These are phyloP conservation scores for Barnettozyma californica DNA, from an alignment of 805 yeast genomes.

Conservation along the genomic window DNA sequence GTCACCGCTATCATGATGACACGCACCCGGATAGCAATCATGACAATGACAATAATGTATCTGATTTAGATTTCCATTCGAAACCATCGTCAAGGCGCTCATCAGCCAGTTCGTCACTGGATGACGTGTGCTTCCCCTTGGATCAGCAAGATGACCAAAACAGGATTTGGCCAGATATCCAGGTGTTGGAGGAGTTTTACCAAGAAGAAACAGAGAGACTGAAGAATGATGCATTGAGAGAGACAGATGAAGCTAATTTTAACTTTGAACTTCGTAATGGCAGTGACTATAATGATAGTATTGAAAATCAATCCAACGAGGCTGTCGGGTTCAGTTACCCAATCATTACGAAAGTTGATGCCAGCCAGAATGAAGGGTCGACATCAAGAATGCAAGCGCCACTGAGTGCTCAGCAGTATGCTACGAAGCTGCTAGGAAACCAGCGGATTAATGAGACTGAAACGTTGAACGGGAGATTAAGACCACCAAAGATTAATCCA, in stretches of 20 bases:
- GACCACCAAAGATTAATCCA: slow-evolving; percentile 73
- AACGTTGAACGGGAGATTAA: slow-evolving; percentile 53
- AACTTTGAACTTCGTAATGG: slow-evolving; percentile 26
- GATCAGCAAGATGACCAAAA: slow-evolving; percentile 22
- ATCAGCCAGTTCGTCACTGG: slow-evolving; percentile 64
- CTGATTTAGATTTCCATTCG: slow-evolving; percentile 32
- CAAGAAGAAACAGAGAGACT: slow-evolving; percentile 55
- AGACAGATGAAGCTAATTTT: slow-evolving; percentile 33
- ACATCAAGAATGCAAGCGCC: slow-evolving; percentile 14
- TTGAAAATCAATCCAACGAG: slow-evolving; percentile 3
- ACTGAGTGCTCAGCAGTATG: slow-evolving; percentile 8
- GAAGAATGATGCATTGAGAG: slow-evolving; percentile 35
- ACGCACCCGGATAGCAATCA: neutral
- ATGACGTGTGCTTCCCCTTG: slow-evolving; percentile 89
- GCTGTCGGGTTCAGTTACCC: slow-evolving; percentile 37
- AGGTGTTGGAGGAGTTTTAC: slow-evolving; percentile 70
- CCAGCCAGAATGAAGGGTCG: neutral
- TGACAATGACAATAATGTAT: slow-evolving; percentile 12
- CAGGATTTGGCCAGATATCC: slow-evolving; percentile 76
- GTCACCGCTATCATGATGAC: slow-evolving; percentile 4
- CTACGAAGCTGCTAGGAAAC: slow-evolving; percentile 25
- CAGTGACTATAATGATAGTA: slow-evolving; percentile 13
- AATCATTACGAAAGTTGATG: slow-evolving; percentile 37
- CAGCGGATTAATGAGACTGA: slow-evolving; percentile 52
- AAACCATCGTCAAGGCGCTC: slow-evolving; percentile 38